phyloP scores from a whole-genome alignment of 495 filamentous ascomycete species.

The Pyrenopolyporus hunteri region DNA sequence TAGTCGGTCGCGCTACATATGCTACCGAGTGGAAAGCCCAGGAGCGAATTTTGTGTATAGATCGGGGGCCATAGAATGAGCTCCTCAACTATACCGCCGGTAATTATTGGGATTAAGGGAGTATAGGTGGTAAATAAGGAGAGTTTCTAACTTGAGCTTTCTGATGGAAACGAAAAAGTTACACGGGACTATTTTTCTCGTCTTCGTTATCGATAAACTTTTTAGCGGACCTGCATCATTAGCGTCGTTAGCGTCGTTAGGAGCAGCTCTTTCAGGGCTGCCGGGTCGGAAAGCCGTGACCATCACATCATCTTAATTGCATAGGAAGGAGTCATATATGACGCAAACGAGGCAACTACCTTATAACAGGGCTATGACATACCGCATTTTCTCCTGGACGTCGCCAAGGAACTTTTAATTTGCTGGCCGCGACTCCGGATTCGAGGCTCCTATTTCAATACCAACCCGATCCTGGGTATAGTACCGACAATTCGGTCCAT shows the following conservation, averaged over 20 bases:
- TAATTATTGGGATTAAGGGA: no score
- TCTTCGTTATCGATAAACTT: slow-evolving; percentile 39
- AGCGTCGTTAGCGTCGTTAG: not conserved
- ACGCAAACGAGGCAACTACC: not conserved
- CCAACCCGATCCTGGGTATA: slow-evolving; percentile 17
- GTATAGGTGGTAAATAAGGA: no score
- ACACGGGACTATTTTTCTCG: slow-evolving; percentile 20
- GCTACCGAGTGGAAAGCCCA: no score
- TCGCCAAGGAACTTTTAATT: slow-evolving; percentile 32
- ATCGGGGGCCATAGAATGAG: no score
- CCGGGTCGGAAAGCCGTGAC: no score
- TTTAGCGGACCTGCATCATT: slow-evolving; percentile 18
- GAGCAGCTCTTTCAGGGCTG: no score
- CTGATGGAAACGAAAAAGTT: no score
- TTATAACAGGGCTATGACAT: slow-evolving; percentile 23
- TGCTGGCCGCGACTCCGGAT: slow-evolving; percentile 13
- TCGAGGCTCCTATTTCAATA: not conserved
- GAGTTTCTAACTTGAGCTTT: not conserved
- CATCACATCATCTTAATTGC: not conserved
- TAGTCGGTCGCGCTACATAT: no score
- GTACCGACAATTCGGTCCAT: slow-evolving; percentile 13
- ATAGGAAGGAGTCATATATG: not conserved
- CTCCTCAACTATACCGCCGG: no score
- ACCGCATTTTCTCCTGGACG: slow-evolving; percentile 15
- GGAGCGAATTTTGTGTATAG: no score